Percentiles rank a stretch among this genome's conserved stretches.
These are phyloP conservation scores for Ceratonia siliqua DNA, from an alignment of 306 rosid species.

Conservation along the genomic window DNA sequence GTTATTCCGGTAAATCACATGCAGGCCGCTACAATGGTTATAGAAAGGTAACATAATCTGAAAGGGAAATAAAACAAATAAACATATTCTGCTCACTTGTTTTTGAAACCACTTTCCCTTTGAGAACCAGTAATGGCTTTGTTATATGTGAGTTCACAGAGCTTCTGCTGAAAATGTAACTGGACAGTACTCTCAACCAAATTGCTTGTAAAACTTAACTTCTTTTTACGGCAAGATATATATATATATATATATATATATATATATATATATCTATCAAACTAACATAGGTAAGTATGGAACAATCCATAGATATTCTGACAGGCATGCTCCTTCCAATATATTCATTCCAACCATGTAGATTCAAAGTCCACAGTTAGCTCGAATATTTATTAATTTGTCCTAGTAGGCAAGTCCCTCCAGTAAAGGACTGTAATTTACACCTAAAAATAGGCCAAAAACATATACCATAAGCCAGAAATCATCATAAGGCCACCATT, in stretches of 20 bases:
- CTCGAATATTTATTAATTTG: neutral
- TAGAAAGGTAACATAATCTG: neutral
- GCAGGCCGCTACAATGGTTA: neutral
- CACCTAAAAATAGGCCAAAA: neutral
- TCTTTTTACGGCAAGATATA: neutral
- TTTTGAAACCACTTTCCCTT: neutral
- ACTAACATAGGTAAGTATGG: neutral
- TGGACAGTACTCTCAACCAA: neutral
- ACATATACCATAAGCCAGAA: neutral
- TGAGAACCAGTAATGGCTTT: neutral
- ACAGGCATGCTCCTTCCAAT: constrained; percentile 9
- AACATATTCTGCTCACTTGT: neutral
- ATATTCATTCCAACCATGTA: neutral
- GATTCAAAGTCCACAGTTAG: neutral
- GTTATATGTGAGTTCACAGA: neutral
- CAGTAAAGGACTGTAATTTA: neutral
- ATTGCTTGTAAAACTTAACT: neutral
- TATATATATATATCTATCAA: neutral
- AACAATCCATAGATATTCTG: neutral
- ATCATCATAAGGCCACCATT: neutral
- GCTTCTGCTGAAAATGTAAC: neutral
- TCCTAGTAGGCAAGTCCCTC: neutral
- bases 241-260: constrained; percentile 2
- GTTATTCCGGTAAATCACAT: too few relatives aligned
- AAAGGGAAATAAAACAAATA: too few relatives aligned